Evolutionary conservation across 257 asterid genomes (phyloP), one percentile per base, ranked within the genome.

Genomic region (Fraxinus pennsylvanica): DNA sequence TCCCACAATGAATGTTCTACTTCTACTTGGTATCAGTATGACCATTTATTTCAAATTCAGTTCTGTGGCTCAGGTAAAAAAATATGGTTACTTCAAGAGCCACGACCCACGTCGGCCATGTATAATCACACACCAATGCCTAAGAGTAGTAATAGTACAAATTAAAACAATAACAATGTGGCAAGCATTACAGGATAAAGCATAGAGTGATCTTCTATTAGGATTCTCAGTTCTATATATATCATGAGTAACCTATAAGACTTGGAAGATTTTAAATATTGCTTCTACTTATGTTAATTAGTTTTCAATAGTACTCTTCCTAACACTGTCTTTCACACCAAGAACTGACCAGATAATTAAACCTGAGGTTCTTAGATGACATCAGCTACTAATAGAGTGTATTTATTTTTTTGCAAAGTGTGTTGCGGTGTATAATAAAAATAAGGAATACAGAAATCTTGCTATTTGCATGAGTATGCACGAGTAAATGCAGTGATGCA

Each of bases 401-500:
- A 9, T 9, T 59, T 17, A 6, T 5, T 22, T 25, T 22, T 22
- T 63, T 25, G 8, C 19, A 0, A 25, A 27, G 69, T 2, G 35
- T 32, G 30, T 59, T 7, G 4, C 1, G 0, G 6, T 21, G 13
- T 22, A 59, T 59, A 59, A n/a, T 59, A 22, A 5, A 59, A 59
- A 3, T 59, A 59, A n/a, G 29, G 32, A 47, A 63, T 63, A 63
- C 15, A 63, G 39, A 38, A 6, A 68, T 43, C 4, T 2, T 12
- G 17, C 19, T n/a, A 54, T 54, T 25, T 25, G 69, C 69, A 63
- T 0, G 15, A 22, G 69, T n/a, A 63, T 63, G 68, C 68, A 63
- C 0, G 15, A 22, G 35, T 32, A 38, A 79, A 81, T 10, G 43
- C 17, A 74, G n/a, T 43, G 50, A 41, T 29, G 77, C 81, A 77